Percentiles rank a stretch among this genome's conserved stretches.
phyloP scores from a whole-genome alignment of 139 green algal genomes.

The Chlorella sorokiniana region DNA sequence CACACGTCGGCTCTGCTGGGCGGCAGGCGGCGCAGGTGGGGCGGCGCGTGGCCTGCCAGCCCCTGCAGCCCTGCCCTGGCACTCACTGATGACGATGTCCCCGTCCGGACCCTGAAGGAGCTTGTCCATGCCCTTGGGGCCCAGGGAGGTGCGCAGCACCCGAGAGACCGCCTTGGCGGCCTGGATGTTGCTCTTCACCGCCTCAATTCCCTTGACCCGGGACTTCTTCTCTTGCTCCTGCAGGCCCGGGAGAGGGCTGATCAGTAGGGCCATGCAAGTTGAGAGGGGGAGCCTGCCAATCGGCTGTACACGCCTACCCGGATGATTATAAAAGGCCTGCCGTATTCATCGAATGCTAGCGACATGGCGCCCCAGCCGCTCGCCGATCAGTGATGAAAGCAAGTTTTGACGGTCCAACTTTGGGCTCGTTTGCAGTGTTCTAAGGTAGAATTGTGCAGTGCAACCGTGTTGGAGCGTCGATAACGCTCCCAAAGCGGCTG shows the following conservation, averaged over 20 bases:
- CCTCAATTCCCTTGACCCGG: constrained; percentile 89
- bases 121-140: constrained; percentile 99
- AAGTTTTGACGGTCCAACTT: not conserved
- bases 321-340: constrained; percentile 96
- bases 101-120: constrained; percentile 97
- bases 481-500: not conserved
- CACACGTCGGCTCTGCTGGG: not conserved
- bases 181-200: constrained; percentile 96
- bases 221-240: constrained; percentile 93
- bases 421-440: not conserved
- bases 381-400: not conserved
- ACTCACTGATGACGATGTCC: constrained; percentile 98
- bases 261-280: not conserved
- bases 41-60: not conserved
- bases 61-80: not conserved
- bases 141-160: constrained; percentile 82
- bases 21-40: not conserved
- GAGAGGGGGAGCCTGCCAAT: not conserved
- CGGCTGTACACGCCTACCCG: constrained; percentile 58
- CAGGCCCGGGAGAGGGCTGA: not conserved
- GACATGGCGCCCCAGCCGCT: constrained; percentile 66
- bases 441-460: not conserved
- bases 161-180: constrained; percentile 93
- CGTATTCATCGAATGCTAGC: constrained; percentile 98
- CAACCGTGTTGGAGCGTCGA: not conserved